A percentile compares a stretch with the other conserved stretches of the same genome.
phyloP scores from a whole-genome alignment of 768 basidiomycete genomes.

The Boletellus emodensis region DNA sequence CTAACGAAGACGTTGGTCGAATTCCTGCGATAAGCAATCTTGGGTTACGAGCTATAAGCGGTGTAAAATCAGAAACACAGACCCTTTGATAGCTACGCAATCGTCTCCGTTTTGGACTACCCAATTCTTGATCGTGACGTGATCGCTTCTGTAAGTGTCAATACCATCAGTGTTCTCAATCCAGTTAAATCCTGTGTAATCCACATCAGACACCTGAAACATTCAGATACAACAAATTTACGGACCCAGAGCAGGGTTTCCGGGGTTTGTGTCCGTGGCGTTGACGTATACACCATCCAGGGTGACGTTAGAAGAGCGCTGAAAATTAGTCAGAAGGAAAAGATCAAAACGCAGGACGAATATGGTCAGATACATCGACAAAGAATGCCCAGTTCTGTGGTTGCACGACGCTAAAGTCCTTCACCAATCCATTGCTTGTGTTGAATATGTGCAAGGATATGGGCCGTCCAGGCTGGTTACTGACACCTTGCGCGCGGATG shows the following conservation, averaged over 20 bases:
- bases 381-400: background rate
- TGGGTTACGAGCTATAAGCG: background rate
- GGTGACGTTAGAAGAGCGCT: background rate
- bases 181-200: background rate
- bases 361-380: background rate
- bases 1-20: background rate
- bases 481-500: background rate
- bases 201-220: background rate
- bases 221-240: background rate
- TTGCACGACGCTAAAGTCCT: background rate
- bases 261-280: background rate
- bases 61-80: background rate
- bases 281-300: background rate
- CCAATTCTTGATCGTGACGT: background rate
- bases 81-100: background rate
- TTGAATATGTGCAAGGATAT: background rate
- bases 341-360: background rate
- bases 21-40: background rate
- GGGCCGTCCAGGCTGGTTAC: background rate
- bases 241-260: background rate
- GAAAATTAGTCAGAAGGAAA: background rate
- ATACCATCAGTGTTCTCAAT: background rate
- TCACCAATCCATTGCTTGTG: background rate
- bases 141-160: background rate
- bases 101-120: background rate